A percentile compares a stretch with the other conserved stretches of the same genome.
These are phyloP conservation scores for Dactylellina haptotyla DNA, from an alignment of 2,329 filamentous ascomycete genomes.

Conservation along the genomic window DNA sequence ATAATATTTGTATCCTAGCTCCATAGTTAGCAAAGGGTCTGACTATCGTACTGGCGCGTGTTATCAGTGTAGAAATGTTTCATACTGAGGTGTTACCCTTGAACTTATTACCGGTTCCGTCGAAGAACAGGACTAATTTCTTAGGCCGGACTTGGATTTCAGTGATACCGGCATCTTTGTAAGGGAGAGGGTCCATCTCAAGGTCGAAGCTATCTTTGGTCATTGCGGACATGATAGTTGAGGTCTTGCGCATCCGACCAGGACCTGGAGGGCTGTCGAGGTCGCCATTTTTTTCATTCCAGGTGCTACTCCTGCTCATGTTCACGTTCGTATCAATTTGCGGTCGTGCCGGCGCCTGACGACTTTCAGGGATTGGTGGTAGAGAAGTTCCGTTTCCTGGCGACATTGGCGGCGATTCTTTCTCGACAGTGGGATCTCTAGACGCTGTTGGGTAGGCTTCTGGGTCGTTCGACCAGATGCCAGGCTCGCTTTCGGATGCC, in stretches of 20 bases:
- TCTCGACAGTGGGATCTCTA: conserved; percentile 29
- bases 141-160: conserved; percentile 51
- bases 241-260: conserved; percentile 40
- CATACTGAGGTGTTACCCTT: conserved; percentile 73
- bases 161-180: conserved; percentile 44
- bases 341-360: conserved; percentile 25
- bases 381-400: conserved; percentile 38
- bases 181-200: conserved; percentile 44
- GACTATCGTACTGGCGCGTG: neutral
- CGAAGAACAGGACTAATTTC: conserved; percentile 72
- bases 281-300: conserved; percentile 45
- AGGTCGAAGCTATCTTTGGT: conserved; percentile 50
- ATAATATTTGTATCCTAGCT: conserved; percentile 50
- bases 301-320: conserved; percentile 22
- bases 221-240: conserved; percentile 44
- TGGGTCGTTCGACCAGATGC: conserved; percentile 46
- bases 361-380: conserved; percentile 41
- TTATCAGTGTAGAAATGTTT: conserved; percentile 58
- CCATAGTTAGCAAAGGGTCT: neutral
- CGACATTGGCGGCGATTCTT: conserved; percentile 51
- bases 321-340: conserved; percentile 31
- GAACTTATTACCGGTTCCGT: conserved; percentile 73
- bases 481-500: conserved; percentile 30
- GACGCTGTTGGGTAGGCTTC: conserved; percentile 36
- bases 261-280: conserved; percentile 37